These are phyloP conservation scores for Lentinula guzmanii DNA, from an alignment of 768 basidiomycete species.

Conservation along the genomic window DNA sequence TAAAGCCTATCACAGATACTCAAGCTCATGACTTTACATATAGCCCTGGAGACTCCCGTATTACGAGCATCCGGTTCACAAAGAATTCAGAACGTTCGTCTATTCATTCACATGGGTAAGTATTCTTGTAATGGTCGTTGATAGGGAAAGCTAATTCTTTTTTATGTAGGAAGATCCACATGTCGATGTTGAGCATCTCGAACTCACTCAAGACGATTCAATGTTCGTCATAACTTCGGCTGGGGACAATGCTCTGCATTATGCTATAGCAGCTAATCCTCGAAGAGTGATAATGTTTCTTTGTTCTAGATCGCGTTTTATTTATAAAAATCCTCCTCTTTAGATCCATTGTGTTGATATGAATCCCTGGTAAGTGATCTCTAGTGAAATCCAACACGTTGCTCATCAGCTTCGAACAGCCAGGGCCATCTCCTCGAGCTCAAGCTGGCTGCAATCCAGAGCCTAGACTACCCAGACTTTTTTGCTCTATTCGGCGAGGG, in stretches of 20 bases:
- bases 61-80: slow-evolving; percentile 62
- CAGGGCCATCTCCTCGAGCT: slow-evolving; percentile 78
- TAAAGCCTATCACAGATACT: neutral
- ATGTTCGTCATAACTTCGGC: slow-evolving; percentile 74
- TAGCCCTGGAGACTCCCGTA: slow-evolving; percentile 67
- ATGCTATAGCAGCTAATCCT: slow-evolving; percentile 61
- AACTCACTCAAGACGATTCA: slow-evolving; percentile 54
- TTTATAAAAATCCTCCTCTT: neutral
- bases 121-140: neutral
- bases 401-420: slow-evolving; percentile 20
- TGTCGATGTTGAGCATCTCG: slow-evolving; percentile 61
- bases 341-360: slow-evolving; percentile 69
- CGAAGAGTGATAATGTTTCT: slow-evolving; percentile 32
- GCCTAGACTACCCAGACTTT: slow-evolving; percentile 54
- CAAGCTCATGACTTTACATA: slow-evolving; percentile 7
- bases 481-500: slow-evolving; percentile 67
- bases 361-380: slow-evolving; percentile 46
- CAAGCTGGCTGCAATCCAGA: slow-evolving; percentile 62
- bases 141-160: neutral
- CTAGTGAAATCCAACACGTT: neutral
- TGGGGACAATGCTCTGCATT: slow-evolving; percentile 77
- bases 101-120: slow-evolving; percentile 59
- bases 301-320: neutral
- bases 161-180: slow-evolving; percentile 59
- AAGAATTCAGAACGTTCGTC: slow-evolving; percentile 57